Base-by-base conservation (phyloP, 2,329 filamentous ascomycete genomes). In the Colletotrichum liaoningense region DNA sequence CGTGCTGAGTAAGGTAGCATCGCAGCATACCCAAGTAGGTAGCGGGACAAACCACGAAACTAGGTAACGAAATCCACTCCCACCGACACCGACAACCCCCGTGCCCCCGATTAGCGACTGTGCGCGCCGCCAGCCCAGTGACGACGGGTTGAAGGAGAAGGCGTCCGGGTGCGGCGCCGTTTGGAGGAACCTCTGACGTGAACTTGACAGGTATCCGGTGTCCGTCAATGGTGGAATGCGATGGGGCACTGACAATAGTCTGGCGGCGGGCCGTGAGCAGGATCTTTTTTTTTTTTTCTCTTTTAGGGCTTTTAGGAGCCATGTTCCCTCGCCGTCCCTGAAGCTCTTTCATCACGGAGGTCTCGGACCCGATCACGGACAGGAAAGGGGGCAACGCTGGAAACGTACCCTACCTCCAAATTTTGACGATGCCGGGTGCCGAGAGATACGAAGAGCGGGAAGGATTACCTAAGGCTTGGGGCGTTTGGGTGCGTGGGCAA, bases 351-450 rank as follows among this genome's bases (percentile, higher is more conserved):
- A 49, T 49, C 19, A 24, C 26, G 63, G 19, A 57, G 52, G 52
- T 56, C 52, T 65, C 38, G 62, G 71, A 54, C 60, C 46, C 49
- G 71, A 62, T 63, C 71, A 71, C 71, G 62, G 67, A 71, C 60
- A 46, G 30, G 33, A 24, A 19, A 11, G 8, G 19, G 33, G 33
- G 3, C 11, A 33, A n/a, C 12, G 38, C 14, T 56, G 62, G 67
- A 57, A 57, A 62, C 56, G 60, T 35, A n/a, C 35, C 3, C 1
- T 33, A 33, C 33, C 9, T 14, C 11, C 42, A 49, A 19, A 58
- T 52, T 64, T 52, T 57, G 71, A 58, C 56, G 70, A 28, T 22
- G 62, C 42, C 42, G 35, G 35, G 56, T 19, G 14, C 60, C 35
- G 67, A 22, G 42, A 42, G 42, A 28, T 54, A 58, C 46, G 35